phyloP scores from a whole-genome alignment of 2,329 filamentous ascomycete genomes.

The Pseudogymnoascus destructans region DNA sequence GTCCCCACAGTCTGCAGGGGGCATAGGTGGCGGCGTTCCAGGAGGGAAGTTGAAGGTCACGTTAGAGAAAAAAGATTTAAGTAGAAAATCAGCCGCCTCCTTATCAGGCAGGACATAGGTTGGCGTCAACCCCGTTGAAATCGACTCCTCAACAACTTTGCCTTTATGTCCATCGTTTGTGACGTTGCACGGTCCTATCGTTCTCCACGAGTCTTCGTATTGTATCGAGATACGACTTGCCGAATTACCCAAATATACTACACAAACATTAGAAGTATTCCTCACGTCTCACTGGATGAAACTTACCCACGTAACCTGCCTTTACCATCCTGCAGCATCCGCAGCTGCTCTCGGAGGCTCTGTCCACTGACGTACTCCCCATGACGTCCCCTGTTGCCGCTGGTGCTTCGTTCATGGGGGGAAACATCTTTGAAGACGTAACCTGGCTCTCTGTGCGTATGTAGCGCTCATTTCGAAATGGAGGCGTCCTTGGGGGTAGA shows the following conservation, averaged over 20 bases:
- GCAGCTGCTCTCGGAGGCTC: slow-evolving; percentile 6
- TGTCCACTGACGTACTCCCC: too few species aligned
- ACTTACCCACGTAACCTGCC: slow-evolving; percentile 10
- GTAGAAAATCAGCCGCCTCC: slow-evolving; percentile 9
- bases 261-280: neutral
- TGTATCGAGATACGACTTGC: slow-evolving; percentile 21
- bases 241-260: slow-evolving; percentile 23
- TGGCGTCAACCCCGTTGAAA: slow-evolving; percentile 10
- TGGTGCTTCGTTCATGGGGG: too few species aligned
- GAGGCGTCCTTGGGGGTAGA: too few species aligned
- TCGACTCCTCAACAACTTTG: slow-evolving; percentile 19
- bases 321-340: slow-evolving; percentile 11
- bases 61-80: slow-evolving; percentile 10
- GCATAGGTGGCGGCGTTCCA: too few species aligned
- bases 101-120: slow-evolving; percentile 10
- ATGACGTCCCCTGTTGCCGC: too few species aligned
- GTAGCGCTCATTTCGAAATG: too few species aligned
- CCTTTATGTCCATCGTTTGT: slow-evolving; percentile 18
- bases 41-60: neutral
- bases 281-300: too few species aligned
- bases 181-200: slow-evolving; percentile 19
- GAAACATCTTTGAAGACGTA: too few species aligned
- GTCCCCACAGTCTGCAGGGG: slow-evolving; percentile 8
- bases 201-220: slow-evolving; percentile 21
- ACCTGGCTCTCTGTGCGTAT: too few species aligned